Evolutionary conservation across 352 stramenopile species (phyloP).

Genomic region (Hyaloperonospora brassicae): DNA sequence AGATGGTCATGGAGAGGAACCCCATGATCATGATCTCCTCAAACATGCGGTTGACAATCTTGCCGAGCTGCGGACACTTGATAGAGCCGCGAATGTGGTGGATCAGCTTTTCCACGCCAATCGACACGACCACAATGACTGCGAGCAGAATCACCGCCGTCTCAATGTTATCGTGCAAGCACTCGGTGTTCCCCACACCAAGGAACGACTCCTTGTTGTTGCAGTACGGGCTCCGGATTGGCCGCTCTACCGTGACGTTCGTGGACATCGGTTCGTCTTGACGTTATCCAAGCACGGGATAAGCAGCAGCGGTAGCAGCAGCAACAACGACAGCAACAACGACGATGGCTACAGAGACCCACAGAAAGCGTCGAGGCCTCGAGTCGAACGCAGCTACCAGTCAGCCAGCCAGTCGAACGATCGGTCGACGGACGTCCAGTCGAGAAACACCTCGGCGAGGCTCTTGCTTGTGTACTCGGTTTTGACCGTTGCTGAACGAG

Average conservation of each 20-base stretch:
- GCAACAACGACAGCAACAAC: too few relatives aligned
- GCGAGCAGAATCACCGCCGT: slow-evolving; percentile 69
- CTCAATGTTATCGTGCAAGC: slow-evolving; percentile 59
- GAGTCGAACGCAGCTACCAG: too few relatives aligned
- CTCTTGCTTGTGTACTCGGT: too few relatives aligned
- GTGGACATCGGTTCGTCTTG: background rate
- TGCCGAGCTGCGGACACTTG: slow-evolving; percentile 67
- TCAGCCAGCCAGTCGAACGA: too few relatives aligned
- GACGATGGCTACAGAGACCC: too few relatives aligned
- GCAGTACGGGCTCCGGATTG: slow-evolving; percentile 20
- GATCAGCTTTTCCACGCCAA: slow-evolving; percentile 53
- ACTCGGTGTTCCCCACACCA: slow-evolving; percentile 73
- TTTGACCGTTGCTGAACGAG: too few relatives aligned
- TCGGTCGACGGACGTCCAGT: too few relatives aligned
- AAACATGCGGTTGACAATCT: slow-evolving; percentile 82
- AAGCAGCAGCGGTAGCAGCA: too few relatives aligned
- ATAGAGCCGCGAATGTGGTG: slow-evolving; percentile 43
- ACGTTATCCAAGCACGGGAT: too few relatives aligned
- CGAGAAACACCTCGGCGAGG: too few relatives aligned
- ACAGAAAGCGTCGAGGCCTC: too few relatives aligned
- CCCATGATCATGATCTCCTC: slow-evolving; percentile 86
- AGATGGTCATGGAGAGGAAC: slow-evolving; percentile 86
- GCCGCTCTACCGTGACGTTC: slow-evolving; percentile 6
- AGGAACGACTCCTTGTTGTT: slow-evolving; percentile 57
- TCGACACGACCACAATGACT: slow-evolving; percentile 69